Conservation (phyloP, 31 red algal species). For the Porphyra umbilicalis region DNA sequence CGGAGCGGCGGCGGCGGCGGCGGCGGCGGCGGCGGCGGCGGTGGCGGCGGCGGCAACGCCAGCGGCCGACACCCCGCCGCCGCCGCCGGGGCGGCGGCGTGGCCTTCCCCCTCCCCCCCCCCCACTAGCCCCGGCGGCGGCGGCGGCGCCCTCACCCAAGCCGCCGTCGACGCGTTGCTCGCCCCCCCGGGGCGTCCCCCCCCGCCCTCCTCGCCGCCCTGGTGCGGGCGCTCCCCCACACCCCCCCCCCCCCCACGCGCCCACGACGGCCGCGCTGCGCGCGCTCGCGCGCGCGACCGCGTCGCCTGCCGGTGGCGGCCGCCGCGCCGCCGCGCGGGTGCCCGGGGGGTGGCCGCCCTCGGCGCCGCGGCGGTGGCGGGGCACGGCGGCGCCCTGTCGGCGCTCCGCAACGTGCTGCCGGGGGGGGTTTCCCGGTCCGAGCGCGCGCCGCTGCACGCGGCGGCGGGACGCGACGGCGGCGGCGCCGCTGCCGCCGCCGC, state of each 20-base stretch:
- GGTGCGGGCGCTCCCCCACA: not conserved
- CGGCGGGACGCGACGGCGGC: not conserved
- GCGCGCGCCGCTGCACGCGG: not conserved
- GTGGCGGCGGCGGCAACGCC: not conserved
- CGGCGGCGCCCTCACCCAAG: not conserved
- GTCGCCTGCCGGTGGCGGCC: not conserved
- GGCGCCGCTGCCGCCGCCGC: too few species aligned
- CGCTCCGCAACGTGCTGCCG: not conserved
- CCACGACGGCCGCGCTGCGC: not conserved
- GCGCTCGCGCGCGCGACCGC: not conserved
- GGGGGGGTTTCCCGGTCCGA: not conserved
- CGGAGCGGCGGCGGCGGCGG: not conserved
- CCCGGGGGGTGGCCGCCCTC: not conserved
- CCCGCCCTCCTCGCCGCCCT: not conserved
- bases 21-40: not conserved
- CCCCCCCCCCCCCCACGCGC: not conserved
- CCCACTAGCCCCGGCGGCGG: too few species aligned
- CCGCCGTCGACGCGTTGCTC: not conserved
- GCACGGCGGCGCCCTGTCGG: not conserved
- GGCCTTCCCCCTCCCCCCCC: too few species aligned
- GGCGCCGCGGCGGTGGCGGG: not conserved
- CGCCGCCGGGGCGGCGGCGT: not conserved
- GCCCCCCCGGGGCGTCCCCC: not conserved
- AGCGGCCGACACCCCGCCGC: not conserved
- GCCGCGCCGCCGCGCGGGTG: not conserved